Evolutionary conservation across 1,284 basidiomycete species (phyloP), one percentile per base, ranked within the genome.

Genomic region (Boletellus deceptivus): DNA sequence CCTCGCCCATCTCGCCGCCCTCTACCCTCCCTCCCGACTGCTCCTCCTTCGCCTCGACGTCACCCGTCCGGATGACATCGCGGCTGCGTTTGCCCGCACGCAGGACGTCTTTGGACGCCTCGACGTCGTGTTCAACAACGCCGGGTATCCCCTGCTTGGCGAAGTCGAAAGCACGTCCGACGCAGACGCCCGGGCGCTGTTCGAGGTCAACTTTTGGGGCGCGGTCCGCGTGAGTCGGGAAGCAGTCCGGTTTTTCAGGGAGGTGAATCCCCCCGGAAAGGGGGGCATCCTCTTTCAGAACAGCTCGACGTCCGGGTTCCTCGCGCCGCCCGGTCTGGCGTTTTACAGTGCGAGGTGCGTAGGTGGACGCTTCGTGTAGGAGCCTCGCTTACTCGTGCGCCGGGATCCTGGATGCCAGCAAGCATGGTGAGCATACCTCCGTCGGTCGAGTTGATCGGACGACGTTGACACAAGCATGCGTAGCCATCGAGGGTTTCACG

Each of bases 101-200:
- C 43, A 35, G 27, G 49, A 52, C 5, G 34, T 38, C 4, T 60
- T 60, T 34, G 43, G 52, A 14, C 43, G 47, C 6, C 48, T 63
- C 10, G 56, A 63, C 5, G 56, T 56, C 20, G 61, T 59, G 14
- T 59, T 59, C 35, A 61, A 61, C 34, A 63, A 63, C 35, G 59
- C 59, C 0, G 61, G 59, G 16, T 52, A 39, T n/a, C 34, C 10
- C 4, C 3, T 61, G 9, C 7, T 54, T 3, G 36, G 50, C 14
- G 52, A 59, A 5, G 43, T 49, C 17, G 59, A 63, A 43, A 37
- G 46, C 14, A 60, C 41, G 0, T 14, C 54, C 6, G 43, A 42
- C 17, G 36, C 24, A 1, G 38, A 48, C 3, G 58, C 58, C 7
- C 49, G 59, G 2, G 42, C 53, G 0, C 2, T 61, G 17, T 43